These are phyloP conservation scores for Metschnikowia santaceciliae DNA, from an alignment of 805 yeast species.

Conservation along the genomic window DNA sequence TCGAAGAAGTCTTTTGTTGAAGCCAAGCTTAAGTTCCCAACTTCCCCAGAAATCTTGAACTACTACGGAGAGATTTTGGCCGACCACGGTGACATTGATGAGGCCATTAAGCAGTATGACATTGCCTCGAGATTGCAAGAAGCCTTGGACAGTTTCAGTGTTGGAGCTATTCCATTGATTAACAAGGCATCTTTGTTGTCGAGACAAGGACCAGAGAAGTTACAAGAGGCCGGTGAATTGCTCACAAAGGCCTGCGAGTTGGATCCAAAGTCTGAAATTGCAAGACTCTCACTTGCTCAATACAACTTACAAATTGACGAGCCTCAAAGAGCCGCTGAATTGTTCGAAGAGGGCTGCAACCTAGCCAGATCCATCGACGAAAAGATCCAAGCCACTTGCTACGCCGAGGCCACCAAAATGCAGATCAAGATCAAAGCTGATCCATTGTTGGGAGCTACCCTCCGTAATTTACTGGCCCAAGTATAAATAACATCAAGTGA, in stretches of 20 bases:
- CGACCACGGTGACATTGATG: conserved; percentile 68
- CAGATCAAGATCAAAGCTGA: conserved; percentile 76
- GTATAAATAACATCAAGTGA: not conserved
- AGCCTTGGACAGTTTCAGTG: conserved; percentile 60
- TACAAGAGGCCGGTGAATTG: conserved; percentile 56
- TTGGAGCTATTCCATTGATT: conserved; percentile 85
- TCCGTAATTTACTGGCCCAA: conserved; percentile 4
- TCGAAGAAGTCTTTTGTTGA: conserved; percentile 65
- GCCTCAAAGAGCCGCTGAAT: conserved; percentile 72
- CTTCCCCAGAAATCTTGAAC: conserved; percentile 88
- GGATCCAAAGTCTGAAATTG: conserved; percentile 88
- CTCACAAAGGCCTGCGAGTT: conserved; percentile 72
- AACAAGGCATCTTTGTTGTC: conserved; percentile 79
- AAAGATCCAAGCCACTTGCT: conserved; percentile 83
- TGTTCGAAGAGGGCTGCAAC: conserved; percentile 78
- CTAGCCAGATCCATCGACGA: conserved; percentile 83
- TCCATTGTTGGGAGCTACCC: conserved; percentile 47
- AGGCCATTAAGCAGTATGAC: conserved; percentile 81
- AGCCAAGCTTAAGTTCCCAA: conserved; percentile 73
- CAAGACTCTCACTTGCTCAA: conserved; percentile 89
- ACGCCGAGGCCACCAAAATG: conserved; percentile 89
- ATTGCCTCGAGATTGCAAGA: conserved; percentile 80
- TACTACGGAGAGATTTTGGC: conserved; percentile 92
- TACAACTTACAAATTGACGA: conserved; percentile 78
- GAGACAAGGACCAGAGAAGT: conserved; percentile 46